Conservation (phyloP, 306 rosid species). For the Sphenostylis stenocarpa region DNA sequence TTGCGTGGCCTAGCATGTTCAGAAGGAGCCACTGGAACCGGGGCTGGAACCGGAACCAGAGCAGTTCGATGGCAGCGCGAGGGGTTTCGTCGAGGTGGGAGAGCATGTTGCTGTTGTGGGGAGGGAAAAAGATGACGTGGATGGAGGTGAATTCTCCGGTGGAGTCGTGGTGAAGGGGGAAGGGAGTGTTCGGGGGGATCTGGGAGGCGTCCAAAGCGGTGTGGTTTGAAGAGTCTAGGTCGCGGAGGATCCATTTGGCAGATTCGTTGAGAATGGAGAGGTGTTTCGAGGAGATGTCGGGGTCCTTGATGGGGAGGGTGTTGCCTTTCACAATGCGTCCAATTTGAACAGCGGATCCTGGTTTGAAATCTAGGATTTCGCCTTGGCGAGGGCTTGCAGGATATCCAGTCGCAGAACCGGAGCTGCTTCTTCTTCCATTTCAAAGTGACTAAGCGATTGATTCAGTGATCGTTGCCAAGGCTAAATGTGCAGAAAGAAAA, state of each 20-base stretch:
- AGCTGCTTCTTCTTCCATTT: conserved; percentile 3
- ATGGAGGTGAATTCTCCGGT: conserved; percentile 65
- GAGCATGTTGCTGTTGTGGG: background rate
- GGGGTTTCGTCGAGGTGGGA: conserved; percentile 43
- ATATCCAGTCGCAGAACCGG: conserved; percentile 48
- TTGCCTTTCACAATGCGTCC: conserved; percentile 80
- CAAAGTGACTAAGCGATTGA: no score
- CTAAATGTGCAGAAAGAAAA: no score
- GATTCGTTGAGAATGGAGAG: conserved; percentile 46
- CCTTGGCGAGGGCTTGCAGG: conserved; percentile 63
- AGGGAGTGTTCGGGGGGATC: conserved; percentile 42
- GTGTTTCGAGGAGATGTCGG: conserved; percentile 76
- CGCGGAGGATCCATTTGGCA: conserved; percentile 58
- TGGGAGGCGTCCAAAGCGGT: conserved; percentile 54
- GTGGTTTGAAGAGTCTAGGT: conserved; percentile 82
- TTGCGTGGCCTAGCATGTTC: background rate
- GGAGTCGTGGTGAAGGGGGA: conserved; percentile 49
- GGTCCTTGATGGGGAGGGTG: conserved; percentile 65
- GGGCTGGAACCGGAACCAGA: background rate
- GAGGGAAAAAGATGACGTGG: conserved; percentile 32
- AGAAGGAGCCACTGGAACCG: background rate
- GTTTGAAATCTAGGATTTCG: conserved; percentile 51
- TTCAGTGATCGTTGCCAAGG: no score
- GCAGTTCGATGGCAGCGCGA: conserved; percentile 39
- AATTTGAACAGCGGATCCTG: conserved; percentile 49